Evolutionary conservation across 805 yeast genomes (phyloP).

Genomic region (Cyberlindnera maritima): DNA sequence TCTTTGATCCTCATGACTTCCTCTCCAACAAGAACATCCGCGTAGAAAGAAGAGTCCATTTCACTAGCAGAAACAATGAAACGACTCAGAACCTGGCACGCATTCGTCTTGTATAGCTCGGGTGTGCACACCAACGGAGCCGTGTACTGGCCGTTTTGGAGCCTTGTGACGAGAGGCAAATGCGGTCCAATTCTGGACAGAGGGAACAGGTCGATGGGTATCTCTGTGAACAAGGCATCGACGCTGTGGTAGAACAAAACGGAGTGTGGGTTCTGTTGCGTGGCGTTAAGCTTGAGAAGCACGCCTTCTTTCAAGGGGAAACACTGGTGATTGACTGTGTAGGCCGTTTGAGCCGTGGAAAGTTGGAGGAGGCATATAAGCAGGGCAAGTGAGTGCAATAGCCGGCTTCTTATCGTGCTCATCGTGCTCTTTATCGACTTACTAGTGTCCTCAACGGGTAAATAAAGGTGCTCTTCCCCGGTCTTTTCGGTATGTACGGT

Average conservation of each 20-base stretch:
- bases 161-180: not conserved
- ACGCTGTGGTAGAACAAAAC: slow-evolving; percentile 1
- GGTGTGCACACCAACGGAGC: not conserved
- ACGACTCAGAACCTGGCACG: not conserved
- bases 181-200: not conserved
- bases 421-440: too few relatives aligned
- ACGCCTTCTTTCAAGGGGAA: slow-evolving; percentile 1
- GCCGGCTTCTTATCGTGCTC: not conserved
- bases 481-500: too few relatives aligned
- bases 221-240: slow-evolving; percentile 2
- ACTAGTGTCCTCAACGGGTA: not conserved
- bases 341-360: not conserved
- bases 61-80: not conserved
- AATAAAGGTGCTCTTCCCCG: too few relatives aligned
- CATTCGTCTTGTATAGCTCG: not conserved
- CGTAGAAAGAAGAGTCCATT: not conserved
- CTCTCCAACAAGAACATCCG: not conserved
- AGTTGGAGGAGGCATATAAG: not conserved
- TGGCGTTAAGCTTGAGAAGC: not conserved
- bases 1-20: not conserved
- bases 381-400: not conserved
- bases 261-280: not conserved
- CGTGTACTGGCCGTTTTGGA: not conserved
- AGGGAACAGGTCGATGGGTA: not conserved
- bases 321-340: slow-evolving; percentile 1